phyloP scores from a whole-genome alignment of 2,329 filamentous ascomycete genomes.

The Neonectria ditissima region DNA sequence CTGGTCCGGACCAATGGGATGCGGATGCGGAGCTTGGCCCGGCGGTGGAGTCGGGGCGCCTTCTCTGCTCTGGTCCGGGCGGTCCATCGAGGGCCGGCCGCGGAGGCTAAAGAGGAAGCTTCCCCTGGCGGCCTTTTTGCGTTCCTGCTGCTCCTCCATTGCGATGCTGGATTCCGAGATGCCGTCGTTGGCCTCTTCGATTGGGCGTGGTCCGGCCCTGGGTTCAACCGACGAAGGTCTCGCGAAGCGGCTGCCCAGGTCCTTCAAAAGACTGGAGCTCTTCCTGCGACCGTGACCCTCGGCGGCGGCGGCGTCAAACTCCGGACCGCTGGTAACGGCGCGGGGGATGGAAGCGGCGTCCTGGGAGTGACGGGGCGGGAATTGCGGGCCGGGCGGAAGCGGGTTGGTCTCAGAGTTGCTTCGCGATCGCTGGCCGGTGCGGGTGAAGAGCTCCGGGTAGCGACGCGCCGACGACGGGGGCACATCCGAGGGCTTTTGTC shows the following conservation, averaged over 20 bases:
- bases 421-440: constrained; percentile 35
- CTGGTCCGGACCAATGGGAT: constrained; percentile 32
- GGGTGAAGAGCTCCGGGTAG: constrained; percentile 61
- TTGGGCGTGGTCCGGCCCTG: constrained; percentile 27
- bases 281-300: constrained; percentile 54
- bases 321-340: constrained; percentile 32
- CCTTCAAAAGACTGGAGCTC: constrained; percentile 63
- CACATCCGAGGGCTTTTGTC: constrained; percentile 51
- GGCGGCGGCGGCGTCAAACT: not conserved
- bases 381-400: constrained; percentile 29
- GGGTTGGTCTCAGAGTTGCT: constrained; percentile 28
- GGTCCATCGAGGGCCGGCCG: constrained; percentile 30
- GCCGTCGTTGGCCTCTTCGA: constrained; percentile 47
- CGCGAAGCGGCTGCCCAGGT: constrained; percentile 59
- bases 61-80: constrained; percentile 31
- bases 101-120: constrained; percentile 53
- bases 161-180: constrained; percentile 57
- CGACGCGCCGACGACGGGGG: constrained; percentile 65
- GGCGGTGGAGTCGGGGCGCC: constrained; percentile 33
- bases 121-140: constrained; percentile 51
- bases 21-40: constrained; percentile 30
- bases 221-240: constrained; percentile 47
- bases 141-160: constrained; percentile 53
- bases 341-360: constrained; percentile 49
- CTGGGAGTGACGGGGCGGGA: constrained; percentile 29